Evolutionary conservation across 1,284 basidiomycete species (phyloP).

Genomic region (Rhizoctonia solani): DNA sequence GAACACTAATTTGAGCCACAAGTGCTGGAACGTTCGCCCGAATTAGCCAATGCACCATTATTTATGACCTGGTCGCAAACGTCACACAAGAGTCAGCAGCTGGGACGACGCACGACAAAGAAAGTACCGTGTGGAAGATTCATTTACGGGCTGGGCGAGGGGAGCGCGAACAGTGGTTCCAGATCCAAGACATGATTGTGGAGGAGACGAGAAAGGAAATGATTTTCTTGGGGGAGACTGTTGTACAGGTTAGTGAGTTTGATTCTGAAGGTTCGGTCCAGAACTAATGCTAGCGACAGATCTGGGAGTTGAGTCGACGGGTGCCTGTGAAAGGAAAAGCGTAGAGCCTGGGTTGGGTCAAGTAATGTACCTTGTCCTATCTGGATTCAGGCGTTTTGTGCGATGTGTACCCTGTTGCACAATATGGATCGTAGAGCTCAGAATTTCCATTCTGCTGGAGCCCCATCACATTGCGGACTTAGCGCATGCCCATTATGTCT

Average conservation of each 20-base stretch:
- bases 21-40: conserved; percentile 76
- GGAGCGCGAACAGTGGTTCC: conserved; percentile 92
- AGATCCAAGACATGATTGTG: conserved; percentile 96
- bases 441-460: no score
- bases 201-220: conserved; percentile 95
- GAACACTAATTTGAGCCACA: conserved; percentile 38
- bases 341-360: neutral
- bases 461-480: no score
- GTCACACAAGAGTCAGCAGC: conserved; percentile 94
- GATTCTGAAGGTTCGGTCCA: neutral
- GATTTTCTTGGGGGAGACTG: conserved; percentile 96
- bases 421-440: no score
- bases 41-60: conserved; percentile 56
- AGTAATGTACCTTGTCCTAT: neutral
- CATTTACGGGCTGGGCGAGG: conserved; percentile 73
- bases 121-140: conserved; percentile 88
- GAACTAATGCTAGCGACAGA: neutral
- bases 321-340: conserved; percentile 16
- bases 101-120: conserved; percentile 88
- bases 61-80: conserved; percentile 96
- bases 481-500: no score
- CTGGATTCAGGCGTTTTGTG: neutral
- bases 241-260: conserved; percentile 72
- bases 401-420: no score
- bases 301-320: conserved; percentile 33